Percentiles rank a stretch among this genome's conserved stretches.
phyloP scores from a whole-genome alignment of 805 yeast genomes.

The Candida odintsovae region DNA sequence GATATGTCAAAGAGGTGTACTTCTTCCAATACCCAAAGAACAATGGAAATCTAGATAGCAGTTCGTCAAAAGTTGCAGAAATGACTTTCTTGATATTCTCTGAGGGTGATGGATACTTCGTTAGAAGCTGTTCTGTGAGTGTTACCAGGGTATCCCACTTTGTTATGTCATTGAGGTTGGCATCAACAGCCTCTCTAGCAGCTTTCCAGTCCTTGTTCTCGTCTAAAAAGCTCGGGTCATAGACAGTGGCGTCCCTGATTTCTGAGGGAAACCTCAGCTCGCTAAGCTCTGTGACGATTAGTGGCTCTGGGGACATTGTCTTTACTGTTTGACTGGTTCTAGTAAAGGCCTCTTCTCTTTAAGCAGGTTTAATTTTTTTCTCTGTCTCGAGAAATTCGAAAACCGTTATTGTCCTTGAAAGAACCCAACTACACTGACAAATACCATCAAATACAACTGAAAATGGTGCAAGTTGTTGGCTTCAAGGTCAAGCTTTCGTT shows the following conservation, averaged over 20 bases:
- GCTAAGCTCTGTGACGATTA: background rate
- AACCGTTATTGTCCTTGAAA: background rate
- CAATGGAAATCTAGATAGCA: conserved; percentile 53
- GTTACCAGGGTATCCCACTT: conserved; percentile 37
- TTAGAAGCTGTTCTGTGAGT: conserved; percentile 26
- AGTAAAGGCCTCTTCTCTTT: background rate
- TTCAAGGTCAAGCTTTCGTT: conserved; percentile 39
- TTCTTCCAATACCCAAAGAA: conserved; percentile 60
- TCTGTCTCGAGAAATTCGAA: background rate
- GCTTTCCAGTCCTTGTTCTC: conserved; percentile 22
- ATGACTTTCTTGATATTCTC: conserved; percentile 23
- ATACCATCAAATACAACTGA: too few species aligned
- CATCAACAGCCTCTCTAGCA: conserved; percentile 17
- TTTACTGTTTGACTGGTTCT: background rate
- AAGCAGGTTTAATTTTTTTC: background rate
- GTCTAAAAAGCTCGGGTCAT: conserved; percentile 11
- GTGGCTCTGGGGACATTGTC: background rate
- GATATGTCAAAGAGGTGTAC: conserved; percentile 49
- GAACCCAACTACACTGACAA: background rate
- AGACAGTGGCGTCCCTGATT: background rate
- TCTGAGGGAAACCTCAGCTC: background rate
- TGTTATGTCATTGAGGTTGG: conserved; percentile 28
- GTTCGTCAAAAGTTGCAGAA: conserved; percentile 32
- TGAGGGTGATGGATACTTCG: conserved; percentile 30
- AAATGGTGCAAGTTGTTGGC: conserved; percentile 38